Evolutionary conservation across 148 eudicot genomes (phyloP), one percentile per base, ranked within the genome.

Genomic region (Arbutus unedo): DNA sequence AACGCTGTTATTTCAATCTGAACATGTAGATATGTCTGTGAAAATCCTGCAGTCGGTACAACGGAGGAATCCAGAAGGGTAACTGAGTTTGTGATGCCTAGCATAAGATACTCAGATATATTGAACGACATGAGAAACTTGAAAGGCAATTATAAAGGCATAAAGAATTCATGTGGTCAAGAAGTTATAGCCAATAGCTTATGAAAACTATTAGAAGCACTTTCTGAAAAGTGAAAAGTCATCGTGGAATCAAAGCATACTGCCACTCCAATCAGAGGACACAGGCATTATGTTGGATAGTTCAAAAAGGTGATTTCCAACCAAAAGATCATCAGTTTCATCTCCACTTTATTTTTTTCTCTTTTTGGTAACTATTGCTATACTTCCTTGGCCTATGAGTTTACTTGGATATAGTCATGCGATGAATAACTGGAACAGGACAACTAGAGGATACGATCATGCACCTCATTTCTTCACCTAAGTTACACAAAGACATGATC

Each of bases 221-320:
- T 74, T 74, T 56, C 9, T 48, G 78, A 73, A 74, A 74, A 50
- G 7, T 74, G 78, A 73, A 74, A 74, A 50, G 7, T 74, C 57
- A 74, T 43, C 18, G 16, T n/a, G 41, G 56, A 74, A 74, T n/a
- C 56, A 50, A 66, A 66, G 71, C 43, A 10, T 23, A 66, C 13
- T 23, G 71, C 25, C 16, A 25, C 43, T 10, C 71, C 2, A 8
- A 66, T 23, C 43, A 62, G 67, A 62, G 11, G 21, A 21, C 67
- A 62, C n/a, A n/a, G 66, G 66, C 19, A 59, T 23, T n/a, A 19
- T 19, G 66, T 2, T 62, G 38, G 67, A 21, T 62, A 62, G 67
- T n/a, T 6, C 10, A n/a, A 62, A 62, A 62, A 62, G 13, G 38
- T 62, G 67, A 62, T 62, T 62, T 62, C 38, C 31, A 21, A 62